These are phyloP conservation scores for Gastrodia elata DNA, from an alignment of 106 monocot genomes.

Conservation along the genomic window DNA sequence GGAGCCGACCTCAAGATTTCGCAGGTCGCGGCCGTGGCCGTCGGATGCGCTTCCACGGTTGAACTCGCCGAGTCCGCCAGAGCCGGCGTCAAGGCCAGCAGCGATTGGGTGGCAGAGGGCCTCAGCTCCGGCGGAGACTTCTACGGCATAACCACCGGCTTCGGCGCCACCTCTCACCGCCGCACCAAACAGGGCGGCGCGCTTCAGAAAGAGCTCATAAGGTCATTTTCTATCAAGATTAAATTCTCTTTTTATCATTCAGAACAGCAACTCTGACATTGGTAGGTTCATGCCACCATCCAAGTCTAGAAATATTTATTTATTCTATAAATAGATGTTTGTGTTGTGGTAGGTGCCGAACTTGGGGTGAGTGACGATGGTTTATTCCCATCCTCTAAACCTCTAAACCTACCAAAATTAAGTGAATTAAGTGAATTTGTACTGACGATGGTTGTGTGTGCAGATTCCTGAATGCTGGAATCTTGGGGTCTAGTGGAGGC, in stretches of 20 bases:
- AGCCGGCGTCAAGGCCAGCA: constrained; percentile 32
- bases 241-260: no score
- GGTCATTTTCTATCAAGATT: no score
- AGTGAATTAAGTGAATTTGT: no score
- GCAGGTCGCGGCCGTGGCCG: constrained; percentile 19
- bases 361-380: no score
- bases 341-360: no score
- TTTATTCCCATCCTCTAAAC: no score
- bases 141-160: constrained; percentile 55
- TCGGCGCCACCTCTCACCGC: constrained; percentile 45
- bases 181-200: constrained; percentile 37
- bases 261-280: no score
- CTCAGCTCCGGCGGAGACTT: constrained; percentile 35
- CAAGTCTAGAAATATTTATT: no score
- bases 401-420: no score
- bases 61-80: constrained; percentile 30
- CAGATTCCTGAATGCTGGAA: constrained; percentile 69
- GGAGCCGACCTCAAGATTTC: constrained; percentile 15
- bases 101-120: constrained; percentile 37
- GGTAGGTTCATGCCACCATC: no score
- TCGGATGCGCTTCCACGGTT: background rate
- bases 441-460: no score
- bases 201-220: constrained; percentile 44
- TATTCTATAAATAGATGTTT: no score
- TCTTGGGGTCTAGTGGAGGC: constrained; percentile 31